Evolutionary conservation across 352 stramenopile species (phyloP).

Genomic region (Pythium insidiosum): DNA sequence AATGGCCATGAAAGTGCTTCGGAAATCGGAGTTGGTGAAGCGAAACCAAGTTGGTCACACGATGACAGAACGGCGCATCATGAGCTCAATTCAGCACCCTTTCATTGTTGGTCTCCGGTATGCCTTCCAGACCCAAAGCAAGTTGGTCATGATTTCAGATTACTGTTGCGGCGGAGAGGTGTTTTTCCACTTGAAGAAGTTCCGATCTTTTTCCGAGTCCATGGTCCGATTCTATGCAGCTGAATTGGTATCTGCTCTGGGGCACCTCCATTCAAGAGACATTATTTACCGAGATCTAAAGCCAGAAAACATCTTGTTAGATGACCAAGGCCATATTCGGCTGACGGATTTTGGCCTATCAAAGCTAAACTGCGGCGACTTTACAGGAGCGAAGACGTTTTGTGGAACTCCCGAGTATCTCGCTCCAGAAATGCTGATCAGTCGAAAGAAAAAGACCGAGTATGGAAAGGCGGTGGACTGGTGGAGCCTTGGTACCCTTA

Average conservation of each 20-base stretch:
- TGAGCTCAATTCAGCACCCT: constrained; percentile 90
- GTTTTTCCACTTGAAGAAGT: constrained; percentile 90
- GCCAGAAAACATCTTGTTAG: constrained; percentile 92
- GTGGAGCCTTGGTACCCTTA: constrained; percentile 91
- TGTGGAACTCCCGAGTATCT: constrained; percentile 86
- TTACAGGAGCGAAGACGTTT: constrained; percentile 80
- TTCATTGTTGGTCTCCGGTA: constrained; percentile 96
- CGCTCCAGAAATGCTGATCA: constrained; percentile 86
- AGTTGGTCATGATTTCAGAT: constrained; percentile 89
- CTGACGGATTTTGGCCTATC: constrained; percentile 93
- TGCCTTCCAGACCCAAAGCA: constrained; percentile 87
- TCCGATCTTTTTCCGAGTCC: constrained; percentile 83
- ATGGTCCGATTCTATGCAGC: constrained; percentile 91
- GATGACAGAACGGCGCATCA: constrained; percentile 85
- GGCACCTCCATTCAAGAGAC: constrained; percentile 86
- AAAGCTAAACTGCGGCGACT: constrained; percentile 80
- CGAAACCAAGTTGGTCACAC: constrained; percentile 84
- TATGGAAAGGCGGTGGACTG: constrained; percentile 92
- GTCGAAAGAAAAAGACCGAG: constrained; percentile 81
- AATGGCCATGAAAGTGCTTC: constrained; percentile 85
- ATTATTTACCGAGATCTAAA: constrained; percentile 94
- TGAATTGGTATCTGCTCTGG: constrained; percentile 87
- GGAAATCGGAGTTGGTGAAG: constrained; percentile 85
- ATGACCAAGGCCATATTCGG: constrained; percentile 86
- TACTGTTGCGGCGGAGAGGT: constrained; percentile 89